These are phyloP conservation scores for Bipolaris cookei DNA, from an alignment of 2,329 filamentous ascomycete species.

Conservation along the genomic window DNA sequence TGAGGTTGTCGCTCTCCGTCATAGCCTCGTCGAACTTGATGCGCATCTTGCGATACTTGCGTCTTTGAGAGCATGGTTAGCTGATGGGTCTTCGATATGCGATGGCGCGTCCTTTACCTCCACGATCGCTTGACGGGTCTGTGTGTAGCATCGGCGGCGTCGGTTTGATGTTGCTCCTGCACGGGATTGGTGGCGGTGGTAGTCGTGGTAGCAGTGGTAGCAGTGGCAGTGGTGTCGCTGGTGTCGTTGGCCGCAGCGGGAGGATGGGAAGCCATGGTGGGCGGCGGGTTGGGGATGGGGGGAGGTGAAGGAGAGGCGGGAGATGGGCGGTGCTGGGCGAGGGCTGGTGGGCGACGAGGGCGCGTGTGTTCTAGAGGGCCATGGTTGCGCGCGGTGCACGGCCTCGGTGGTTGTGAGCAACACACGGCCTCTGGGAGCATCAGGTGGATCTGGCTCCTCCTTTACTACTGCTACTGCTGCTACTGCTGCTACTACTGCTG, in stretches of 20 bases:
- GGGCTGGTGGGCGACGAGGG: not conserved
- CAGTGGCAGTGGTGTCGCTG: not conserved
- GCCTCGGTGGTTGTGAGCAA: slow-evolving; percentile 17
- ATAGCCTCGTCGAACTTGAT: slow-evolving; percentile 78
- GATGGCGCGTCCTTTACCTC: slow-evolving; percentile 37
- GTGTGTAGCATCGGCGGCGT: slow-evolving; percentile 31
- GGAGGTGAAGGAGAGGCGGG: slow-evolving; percentile 3
- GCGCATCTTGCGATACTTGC: slow-evolving; percentile 95
- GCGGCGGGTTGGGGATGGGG: slow-evolving; percentile 6
- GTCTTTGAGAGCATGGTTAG: slow-evolving; percentile 53
- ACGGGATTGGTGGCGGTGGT: not conserved
- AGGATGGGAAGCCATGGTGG: slow-evolving; percentile 40
- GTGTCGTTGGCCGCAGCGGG: slow-evolving; percentile 2
- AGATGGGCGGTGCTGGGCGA: not conserved
- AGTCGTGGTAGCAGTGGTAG: not conserved
- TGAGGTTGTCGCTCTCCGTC: slow-evolving; percentile 80
- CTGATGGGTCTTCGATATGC: not conserved
- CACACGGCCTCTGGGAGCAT: slow-evolving; percentile 23
- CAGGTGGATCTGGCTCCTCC: slow-evolving; percentile 22
- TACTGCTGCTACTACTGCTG: no score
- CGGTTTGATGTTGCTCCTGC: slow-evolving; percentile 9
- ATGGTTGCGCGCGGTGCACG: slow-evolving; percentile 13
- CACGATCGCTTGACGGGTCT: slow-evolving; percentile 48
- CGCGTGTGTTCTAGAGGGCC: slow-evolving; percentile 6
- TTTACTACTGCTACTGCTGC: not conserved